Conservation (phyloP, 805 yeast genomes). For the Teunomyces funiuensis region DNA sequence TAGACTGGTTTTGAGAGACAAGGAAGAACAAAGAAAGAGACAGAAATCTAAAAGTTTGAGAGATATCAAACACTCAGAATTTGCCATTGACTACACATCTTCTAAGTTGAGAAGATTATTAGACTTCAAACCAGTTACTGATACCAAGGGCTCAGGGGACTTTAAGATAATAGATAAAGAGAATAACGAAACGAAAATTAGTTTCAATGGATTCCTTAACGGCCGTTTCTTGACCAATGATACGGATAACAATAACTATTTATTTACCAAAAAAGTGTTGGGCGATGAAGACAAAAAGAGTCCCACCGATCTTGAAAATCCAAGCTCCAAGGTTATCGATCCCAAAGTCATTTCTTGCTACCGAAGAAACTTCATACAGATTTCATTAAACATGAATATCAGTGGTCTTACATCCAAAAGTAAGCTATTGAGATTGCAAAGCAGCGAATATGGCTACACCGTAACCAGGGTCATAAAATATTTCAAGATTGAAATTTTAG, state of each 20-base stretch:
- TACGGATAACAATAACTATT: slow-evolving; percentile 37
- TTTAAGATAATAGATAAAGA: slow-evolving; percentile 30
- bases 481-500: slow-evolving; percentile 38
- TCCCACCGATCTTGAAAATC: neutral
- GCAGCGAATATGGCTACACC: slow-evolving; percentile 36
- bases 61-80: slow-evolving; percentile 13
- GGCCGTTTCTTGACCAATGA: slow-evolving; percentile 45
- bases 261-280: slow-evolving; percentile 8
- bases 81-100: slow-evolving; percentile 26
- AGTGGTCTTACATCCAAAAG: slow-evolving; percentile 23
- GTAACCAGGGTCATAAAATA: slow-evolving; percentile 38
- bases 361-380: slow-evolving; percentile 43
- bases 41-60: slow-evolving; percentile 10
- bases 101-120: slow-evolving; percentile 26
- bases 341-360: slow-evolving; percentile 47
- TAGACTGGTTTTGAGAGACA: neutral
- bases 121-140: slow-evolving; percentile 25
- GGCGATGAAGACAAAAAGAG: neutral
- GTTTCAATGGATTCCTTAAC: slow-evolving; percentile 38
- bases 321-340: slow-evolving; percentile 13
- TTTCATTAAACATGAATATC: slow-evolving; percentile 30
- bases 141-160: slow-evolving; percentile 7
- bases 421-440: slow-evolving; percentile 31
- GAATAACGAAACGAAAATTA: slow-evolving; percentile 24
- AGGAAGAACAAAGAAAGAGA: slow-evolving; percentile 2